Percentiles rank a stretch among this genome's conserved stretches.
phyloP scores from a whole-genome alignment of 257 asterid species.

The Hygrophila difformis region DNA sequence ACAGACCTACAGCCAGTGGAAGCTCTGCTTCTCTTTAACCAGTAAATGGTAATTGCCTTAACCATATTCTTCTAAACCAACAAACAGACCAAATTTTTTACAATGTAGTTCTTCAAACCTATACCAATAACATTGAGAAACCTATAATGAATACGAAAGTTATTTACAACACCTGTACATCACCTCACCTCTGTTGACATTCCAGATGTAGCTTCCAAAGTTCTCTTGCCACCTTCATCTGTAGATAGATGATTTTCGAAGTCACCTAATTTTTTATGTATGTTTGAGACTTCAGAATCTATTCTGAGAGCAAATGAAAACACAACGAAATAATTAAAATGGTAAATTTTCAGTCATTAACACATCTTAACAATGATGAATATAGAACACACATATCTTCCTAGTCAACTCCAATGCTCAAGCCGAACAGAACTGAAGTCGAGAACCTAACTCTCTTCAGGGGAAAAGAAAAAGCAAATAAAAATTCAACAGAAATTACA shows the following conservation, averaged over 20 bases:
- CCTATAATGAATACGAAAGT: conserved; percentile 1
- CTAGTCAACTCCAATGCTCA: conserved; percentile 5
- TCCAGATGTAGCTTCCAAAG: conserved; percentile 30
- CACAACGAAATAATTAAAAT: conserved; percentile 25
- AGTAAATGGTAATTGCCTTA: too few relatives aligned
- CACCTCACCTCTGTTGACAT: conserved; percentile 58
- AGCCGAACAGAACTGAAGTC: too few relatives aligned
- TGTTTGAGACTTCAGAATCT: conserved; percentile 82
- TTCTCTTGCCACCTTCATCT: conserved; percentile 26
- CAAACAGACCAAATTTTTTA: conserved; percentile 1
- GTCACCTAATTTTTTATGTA: conserved; percentile 54
- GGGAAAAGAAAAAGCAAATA: too few relatives aligned
- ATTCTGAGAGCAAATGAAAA: conserved; percentile 82
- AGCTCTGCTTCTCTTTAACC: too few relatives aligned
- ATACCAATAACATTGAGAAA: not conserved
- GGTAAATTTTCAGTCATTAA: conserved; percentile 18
- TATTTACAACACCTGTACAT: conserved; percentile 2
- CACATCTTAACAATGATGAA: not conserved
- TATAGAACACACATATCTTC: not conserved
- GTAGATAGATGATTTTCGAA: conserved; percentile 35
- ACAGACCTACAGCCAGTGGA: not conserved
- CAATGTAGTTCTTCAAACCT: conserved; percentile 5
- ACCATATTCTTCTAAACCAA: conserved; percentile 2
- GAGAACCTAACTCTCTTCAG: too few relatives aligned
- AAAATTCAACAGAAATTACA: too few relatives aligned